A percentile compares a stretch with the other conserved stretches of the same genome.
phyloP scores from a whole-genome alignment of 2,329 filamentous ascomycete genomes.

The Fusarium musae region DNA sequence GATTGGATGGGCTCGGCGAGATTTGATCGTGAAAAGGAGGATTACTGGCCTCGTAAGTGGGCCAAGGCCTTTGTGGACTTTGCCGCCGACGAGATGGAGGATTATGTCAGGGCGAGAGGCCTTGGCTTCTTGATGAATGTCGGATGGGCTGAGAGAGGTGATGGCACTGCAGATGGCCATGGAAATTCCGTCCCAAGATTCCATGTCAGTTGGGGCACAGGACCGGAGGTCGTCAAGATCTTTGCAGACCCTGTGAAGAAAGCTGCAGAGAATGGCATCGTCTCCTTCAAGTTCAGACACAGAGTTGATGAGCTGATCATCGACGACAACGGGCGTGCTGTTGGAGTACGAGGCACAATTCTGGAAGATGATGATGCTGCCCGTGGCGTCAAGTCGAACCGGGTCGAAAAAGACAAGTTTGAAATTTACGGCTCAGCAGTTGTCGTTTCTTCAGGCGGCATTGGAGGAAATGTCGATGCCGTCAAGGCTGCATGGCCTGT shows the following conservation, averaged over 20 bases:
- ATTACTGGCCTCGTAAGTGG: conserved; percentile 69
- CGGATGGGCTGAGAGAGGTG: conserved; percentile 71
- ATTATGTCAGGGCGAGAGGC: conserved; percentile 65
- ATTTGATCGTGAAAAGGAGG: conserved; percentile 67
- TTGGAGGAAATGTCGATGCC: conserved; percentile 70
- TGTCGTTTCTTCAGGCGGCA: conserved; percentile 67
- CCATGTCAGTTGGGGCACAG: conserved; percentile 70
- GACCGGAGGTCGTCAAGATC: conserved; percentile 67
- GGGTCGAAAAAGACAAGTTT: conserved; percentile 61
- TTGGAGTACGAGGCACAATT: conserved; percentile 65
- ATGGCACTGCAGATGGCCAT: conserved; percentile 65
- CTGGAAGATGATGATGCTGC: conserved; percentile 61
- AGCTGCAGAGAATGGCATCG: conserved; percentile 63
- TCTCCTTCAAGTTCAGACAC: conserved; percentile 67
- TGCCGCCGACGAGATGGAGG: conserved; percentile 67
- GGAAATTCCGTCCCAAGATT: conserved; percentile 73
- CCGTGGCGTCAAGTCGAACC: conserved; percentile 64
- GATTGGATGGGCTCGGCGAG: conserved; percentile 69
- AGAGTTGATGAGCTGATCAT: conserved; percentile 66
- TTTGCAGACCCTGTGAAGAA: conserved; percentile 66
- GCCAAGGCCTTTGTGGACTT: conserved; percentile 73
- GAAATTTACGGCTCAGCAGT: conserved; percentile 65
- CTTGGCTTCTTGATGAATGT: conserved; percentile 65
- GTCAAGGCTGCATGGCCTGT: conserved; percentile 68
- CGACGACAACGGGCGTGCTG: conserved; percentile 62